Evolutionary conservation across 495 filamentous ascomycete species (phyloP), one percentile per base, ranked within the genome.

Genomic region (Mycothermus thermophilus): DNA sequence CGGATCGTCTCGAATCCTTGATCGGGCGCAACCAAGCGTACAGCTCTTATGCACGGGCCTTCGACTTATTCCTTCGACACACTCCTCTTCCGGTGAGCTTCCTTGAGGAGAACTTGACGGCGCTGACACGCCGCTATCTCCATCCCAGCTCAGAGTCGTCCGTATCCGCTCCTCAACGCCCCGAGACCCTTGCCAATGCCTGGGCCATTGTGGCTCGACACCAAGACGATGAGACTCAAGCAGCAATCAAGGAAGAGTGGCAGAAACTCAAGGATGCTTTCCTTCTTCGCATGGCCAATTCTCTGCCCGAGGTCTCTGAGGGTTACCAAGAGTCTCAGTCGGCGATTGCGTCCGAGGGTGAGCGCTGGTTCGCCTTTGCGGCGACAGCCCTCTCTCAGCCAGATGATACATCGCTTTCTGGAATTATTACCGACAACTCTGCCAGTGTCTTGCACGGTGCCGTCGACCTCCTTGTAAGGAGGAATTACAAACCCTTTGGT

Each of bases 401-500:
- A 8, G 13, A 4, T 22, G 38, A 27, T 16, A 24, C 12, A 14
- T 11, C 29, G n/a, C n/a, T 55, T 1, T 27, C 9, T 2, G 35
- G 27, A 9, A 17, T 43, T 0, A 20, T 53, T 16, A 37, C 29
- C 2, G 8, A 18, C 1, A 33, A 44, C 0, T 57, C 55, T 0
- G 8, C 44, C 8, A 31, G 50, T 4, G 27, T 69, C 10, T 30
- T 69, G 12, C 32, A 45, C 6, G 54, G 54, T 3, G 40, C 55
- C 3, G 37, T 58, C 5, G 43, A 52, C 5, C 28, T 62, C 8
- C 47, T 67, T 3, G 37, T 41, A 26, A 58, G 58, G 17, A 64
- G 80, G 30, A 81, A 86, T 42, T 84, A 83, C 28, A 90, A 90
- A 47, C 80, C 83, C 0, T 93, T 82, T 45, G 82, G 79, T 10